phyloP scores from a whole-genome alignment of 1,284 basidiomycete species.

The Malassezia nana region DNA sequence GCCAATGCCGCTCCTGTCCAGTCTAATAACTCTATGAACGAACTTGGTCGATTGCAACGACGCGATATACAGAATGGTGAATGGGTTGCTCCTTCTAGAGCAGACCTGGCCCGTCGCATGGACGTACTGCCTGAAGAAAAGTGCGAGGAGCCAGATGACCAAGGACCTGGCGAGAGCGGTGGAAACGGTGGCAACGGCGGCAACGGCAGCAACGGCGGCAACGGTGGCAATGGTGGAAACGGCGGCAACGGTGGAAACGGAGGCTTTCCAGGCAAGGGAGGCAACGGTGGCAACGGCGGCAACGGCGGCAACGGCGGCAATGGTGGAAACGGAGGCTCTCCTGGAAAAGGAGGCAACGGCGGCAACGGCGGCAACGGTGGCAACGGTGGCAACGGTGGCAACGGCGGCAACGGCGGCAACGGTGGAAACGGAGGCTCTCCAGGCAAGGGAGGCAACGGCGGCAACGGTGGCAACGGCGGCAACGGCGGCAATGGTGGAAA shows the following conservation, averaged over 20 bases:
- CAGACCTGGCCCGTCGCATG: background rate
- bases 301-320: constrained; percentile 1
- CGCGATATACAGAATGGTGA: background rate
- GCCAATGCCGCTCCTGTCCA: background rate
- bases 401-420: constrained; percentile 2
- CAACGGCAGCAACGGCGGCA: constrained; percentile 3
- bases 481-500: background rate
- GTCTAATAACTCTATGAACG: background rate
- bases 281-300: background rate
- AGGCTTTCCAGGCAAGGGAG: background rate
- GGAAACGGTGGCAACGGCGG: constrained; percentile 2
- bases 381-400: background rate
- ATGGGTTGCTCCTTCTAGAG: background rate
- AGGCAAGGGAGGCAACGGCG: background rate
- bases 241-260: background rate
- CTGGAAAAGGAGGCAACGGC: background rate
- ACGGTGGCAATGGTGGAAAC: background rate
- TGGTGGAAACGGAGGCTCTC: constrained; percentile 6
- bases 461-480: constrained; percentile 1
- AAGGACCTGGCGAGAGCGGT: background rate
- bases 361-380: constrained; percentile 2
- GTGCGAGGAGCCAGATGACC: constrained; percentile 1
- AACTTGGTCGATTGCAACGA: background rate
- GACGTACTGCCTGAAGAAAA: background rate
- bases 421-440: constrained; percentile 5